phyloP scores from a whole-genome alignment of 306 rosid genomes.

The Benincasa hispida region DNA sequence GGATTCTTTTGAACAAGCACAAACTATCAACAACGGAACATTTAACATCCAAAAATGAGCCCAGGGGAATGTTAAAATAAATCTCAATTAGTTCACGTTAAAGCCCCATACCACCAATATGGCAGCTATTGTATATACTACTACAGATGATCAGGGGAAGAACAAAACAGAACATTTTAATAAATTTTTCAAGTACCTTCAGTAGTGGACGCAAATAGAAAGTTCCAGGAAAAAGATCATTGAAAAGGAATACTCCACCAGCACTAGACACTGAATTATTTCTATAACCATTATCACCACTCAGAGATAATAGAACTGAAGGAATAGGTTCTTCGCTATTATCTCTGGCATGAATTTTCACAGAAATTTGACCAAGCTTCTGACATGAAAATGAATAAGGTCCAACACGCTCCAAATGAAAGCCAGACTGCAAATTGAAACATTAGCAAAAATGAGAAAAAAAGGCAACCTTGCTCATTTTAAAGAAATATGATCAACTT shows the following conservation, averaged over 20 bases:
- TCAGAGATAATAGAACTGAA: constrained; percentile 81
- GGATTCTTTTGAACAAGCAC: not conserved
- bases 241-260: constrained; percentile 69
- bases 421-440: constrained; percentile 60
- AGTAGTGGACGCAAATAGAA: constrained; percentile 94
- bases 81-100: not conserved
- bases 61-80: not conserved
- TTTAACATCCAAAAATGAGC: not conserved
- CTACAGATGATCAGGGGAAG: not conserved
- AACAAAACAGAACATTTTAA: not conserved
- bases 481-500: not conserved
- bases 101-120: not conserved
- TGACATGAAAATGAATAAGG: constrained; percentile 77
- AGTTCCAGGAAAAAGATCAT: constrained; percentile 81
- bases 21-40: not conserved
- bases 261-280: constrained; percentile 78
- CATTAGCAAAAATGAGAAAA: constrained; percentile 9
- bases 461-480: not conserved
- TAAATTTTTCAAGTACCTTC: constrained; percentile 45
- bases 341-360: constrained; percentile 53
- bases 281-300: constrained; percentile 89
- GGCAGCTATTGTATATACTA: not conserved
- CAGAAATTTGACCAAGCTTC: constrained; percentile 92
- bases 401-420: constrained; percentile 70
- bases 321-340: constrained; percentile 63